Conservation (phyloP, 768 basidiomycete species). For the Suillus luteus region DNA sequence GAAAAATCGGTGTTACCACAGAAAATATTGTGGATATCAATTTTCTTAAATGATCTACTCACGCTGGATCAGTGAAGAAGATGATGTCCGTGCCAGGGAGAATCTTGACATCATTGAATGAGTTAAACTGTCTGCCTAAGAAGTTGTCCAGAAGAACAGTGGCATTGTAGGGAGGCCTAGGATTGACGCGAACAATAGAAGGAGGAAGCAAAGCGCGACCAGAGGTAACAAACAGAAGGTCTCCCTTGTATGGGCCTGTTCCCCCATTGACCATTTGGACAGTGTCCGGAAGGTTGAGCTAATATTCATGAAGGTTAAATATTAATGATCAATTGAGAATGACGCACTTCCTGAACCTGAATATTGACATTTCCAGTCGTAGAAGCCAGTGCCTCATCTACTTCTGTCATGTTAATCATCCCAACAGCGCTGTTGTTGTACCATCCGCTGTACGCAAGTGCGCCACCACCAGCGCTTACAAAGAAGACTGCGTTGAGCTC, state of each 20-base stretch:
- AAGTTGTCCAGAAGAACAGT: constrained; percentile 78
- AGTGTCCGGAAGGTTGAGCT: constrained; percentile 60
- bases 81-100: constrained; percentile 64
- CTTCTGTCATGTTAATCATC: constrained; percentile 61
- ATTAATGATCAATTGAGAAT: background rate
- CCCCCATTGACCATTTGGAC: constrained; percentile 75
- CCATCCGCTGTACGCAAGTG: constrained; percentile 61
- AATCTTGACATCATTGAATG: constrained; percentile 76
- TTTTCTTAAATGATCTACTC: too few relatives aligned
- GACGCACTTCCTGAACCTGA: constrained; percentile 43
- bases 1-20: background rate
- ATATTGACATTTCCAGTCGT: constrained; percentile 46
- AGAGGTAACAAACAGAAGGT: constrained; percentile 62
- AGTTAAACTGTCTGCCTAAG: constrained; percentile 80
- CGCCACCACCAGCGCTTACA: constrained; percentile 65
- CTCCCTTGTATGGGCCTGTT: constrained; percentile 63
- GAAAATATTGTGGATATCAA: too few relatives aligned
- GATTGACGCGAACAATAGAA: constrained; percentile 65
- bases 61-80: constrained; percentile 77
- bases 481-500: constrained; percentile 71
- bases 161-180: constrained; percentile 59
- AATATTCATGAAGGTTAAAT: constrained; percentile 17
- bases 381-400: constrained; percentile 45
- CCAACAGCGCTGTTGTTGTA: constrained; percentile 64
- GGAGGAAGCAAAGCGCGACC: constrained; percentile 66